A percentile compares a stretch with the other conserved stretches of the same genome.
These are phyloP conservation scores for Cryphonectria radicalis DNA, from an alignment of 2,329 filamentous ascomycete genomes.

Conservation along the genomic window DNA sequence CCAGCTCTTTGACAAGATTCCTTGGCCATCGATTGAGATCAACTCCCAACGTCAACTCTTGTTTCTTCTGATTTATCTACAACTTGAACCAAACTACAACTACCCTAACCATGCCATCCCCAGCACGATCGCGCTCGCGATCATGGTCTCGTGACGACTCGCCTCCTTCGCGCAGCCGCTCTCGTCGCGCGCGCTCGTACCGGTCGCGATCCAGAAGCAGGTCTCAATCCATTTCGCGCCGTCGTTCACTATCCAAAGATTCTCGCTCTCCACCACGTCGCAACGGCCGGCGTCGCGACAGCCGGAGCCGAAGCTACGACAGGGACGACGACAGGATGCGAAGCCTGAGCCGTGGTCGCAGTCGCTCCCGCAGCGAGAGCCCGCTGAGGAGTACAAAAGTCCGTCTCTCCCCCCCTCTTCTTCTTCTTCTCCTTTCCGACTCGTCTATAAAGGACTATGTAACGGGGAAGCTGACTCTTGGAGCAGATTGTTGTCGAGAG, in stretches of 20 bases:
- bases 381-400: conserved; percentile 59
- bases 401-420: conserved; percentile 23
- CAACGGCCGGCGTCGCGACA: conserved; percentile 42
- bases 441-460: neutral
- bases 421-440: conserved; percentile 16
- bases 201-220: conserved; percentile 29
- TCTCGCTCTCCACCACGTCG: conserved; percentile 42
- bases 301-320: conserved; percentile 33
- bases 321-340: conserved; percentile 39
- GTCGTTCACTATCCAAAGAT: conserved; percentile 31
- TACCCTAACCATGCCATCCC: conserved; percentile 27
- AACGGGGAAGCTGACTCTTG: conserved; percentile 21
- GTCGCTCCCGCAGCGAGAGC: conserved; percentile 43
- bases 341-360: conserved; percentile 43
- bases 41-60: neutral
- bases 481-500: conserved; percentile 90
- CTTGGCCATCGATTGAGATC: neutral
- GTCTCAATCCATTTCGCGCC: conserved; percentile 29
- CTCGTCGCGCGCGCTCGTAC: conserved; percentile 25
- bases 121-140: conserved; percentile 29
- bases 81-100: neutral
- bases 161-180: conserved; percentile 22
- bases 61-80: neutral
- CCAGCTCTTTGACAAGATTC: neutral
- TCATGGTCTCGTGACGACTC: conserved; percentile 27